Evolutionary conservation across 2,329 filamentous ascomycete species (phyloP), one percentile per base, ranked within the genome.

Genomic region (Chaetoscypha palmicola): DNA sequence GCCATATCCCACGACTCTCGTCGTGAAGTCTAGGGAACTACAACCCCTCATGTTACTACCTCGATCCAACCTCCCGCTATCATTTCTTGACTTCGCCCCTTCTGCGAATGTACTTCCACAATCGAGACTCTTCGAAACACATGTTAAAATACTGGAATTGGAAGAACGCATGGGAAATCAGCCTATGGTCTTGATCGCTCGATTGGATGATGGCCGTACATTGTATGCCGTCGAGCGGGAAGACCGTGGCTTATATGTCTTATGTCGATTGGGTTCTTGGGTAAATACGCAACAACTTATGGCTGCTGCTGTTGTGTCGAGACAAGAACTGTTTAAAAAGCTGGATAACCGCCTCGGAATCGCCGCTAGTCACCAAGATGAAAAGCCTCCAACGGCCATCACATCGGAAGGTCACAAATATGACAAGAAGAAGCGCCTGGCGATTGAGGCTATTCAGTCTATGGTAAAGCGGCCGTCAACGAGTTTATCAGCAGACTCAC

Each of bases 211-310:
- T 20, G 72, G 70, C 48, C 68, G 69, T 44, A 68, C 67, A 26
- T 50, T 76, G 0, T 83, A 78, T 58, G 81, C 73, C 10, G 65
- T 86, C n/a, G 85, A 90, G 65, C 72, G 77, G 19, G 77, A 85
- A 26, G 67, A 70, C 12, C 63, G 66, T 36, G 73, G 73, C 1
- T 67, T 83, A 3, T 90, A 86, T 60, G 75, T 77, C 9, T 60
- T 87, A 20, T 89, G 81, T 62, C 80, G 76, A 55, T 66, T 92
- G 33, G 81, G 77, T 2, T 63, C 68, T 16, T 86, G 83, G 81
- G 71, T 85, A 17, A 74, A 80, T 48, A 59, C 83, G 40, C 69
- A 73, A 26, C 65, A 69, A 5, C 65, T 89, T 21, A 64, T 65
- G 19, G 59, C 62, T 9, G 62, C 68, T 30, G 75, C 77, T 30